Evolutionary conservation across 106 monocot genomes (phyloP), one percentile per base, ranked within the genome.

Genomic region (Alisma plantagoaquatica): DNA sequence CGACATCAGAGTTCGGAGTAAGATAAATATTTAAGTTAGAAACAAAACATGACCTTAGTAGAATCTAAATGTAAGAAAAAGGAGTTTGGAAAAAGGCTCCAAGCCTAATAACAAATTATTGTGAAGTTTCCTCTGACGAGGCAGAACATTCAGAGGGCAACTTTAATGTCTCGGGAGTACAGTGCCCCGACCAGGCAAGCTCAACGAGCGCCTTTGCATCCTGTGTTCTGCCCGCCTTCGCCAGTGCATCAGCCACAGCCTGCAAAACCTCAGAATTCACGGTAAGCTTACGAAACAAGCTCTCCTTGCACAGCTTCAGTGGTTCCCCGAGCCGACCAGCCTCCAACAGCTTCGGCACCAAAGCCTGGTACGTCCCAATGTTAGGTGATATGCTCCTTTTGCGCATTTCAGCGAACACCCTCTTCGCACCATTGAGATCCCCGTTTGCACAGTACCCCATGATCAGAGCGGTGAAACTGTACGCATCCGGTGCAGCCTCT

Each of bases 171-270:
- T n/a, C n/a, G n/a, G n/a, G n/a, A n/a, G n/a, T n/a, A n/a, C n/a
- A n/a, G n/a, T n/a, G n/a, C n/a, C n/a, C n/a, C n/a, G n/a, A 46
- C 48, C 77, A 19, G 1, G 60, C 61, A 42, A 73, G 62, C 23
- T 80, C 67, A 24, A 86, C 76, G 23, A 86, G 73, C 55, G 62
- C 77, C 61, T 54, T 54, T 15, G 86, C 86, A 27, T 86, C 77
- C 18, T 74, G 59, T 12, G 23, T 25, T 46, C 73, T 77, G 10
- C 73, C 76, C 16, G 28, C 51, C 31, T 54, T 57, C 25, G 47
- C 68, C 64, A 86, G 49, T 16, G 44, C 73, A 46, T 70, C 54
- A 16, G 74, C 77, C 46, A 86, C 57, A 19, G 1, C 38, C 49
- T 81, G 80, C 58, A 86, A 18, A 1, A 74, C 7, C 5, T 29